Evolutionary conservation across 2,329 filamentous ascomycete species (phyloP), one percentile per base, ranked within the genome.

Genomic region (Botrytis squamosa): DNA sequence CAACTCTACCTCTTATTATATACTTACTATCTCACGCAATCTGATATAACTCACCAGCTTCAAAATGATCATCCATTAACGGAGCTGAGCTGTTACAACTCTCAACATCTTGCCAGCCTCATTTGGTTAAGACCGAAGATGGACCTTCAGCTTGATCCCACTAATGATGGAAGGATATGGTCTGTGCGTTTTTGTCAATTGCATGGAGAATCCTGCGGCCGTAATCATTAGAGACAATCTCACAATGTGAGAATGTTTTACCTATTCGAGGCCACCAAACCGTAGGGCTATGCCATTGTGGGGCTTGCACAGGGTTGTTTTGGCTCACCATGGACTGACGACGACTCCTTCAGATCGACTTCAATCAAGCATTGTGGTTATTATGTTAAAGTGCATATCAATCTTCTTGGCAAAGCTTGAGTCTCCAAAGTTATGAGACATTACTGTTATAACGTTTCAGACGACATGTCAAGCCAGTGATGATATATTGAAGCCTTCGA

Each of bases 31-130:
- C 8, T 36, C 66, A 57, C 57, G n/a, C 16, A 36, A 29, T 49
- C 29, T 20, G 29, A 46, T n/a, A 33, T 25, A 9, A 36, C 36
- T 65, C 20, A 12, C 29, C 14, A 20, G 20, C 14, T 66, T 38
- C 44, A 66, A 14, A 25, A n/a, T 40, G 14, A 33, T 18, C 12
- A 33, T 18, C 7, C 14, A 18, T n/a, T 14, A n/a, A 49, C 5
- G 29, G 12, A 52, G 64, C 29, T 49, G 44, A 52, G 29, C 44
- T 22, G 12, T 33, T 66, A 18, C 33, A 66, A 46, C 9, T 66
- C 64, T 49, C 64, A 66, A 66, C 64, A 38, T 49, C 64, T 66
- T 52, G 64, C 44, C 36, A 66, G 52, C 64, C 64, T 66, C 64
- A 52, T 66, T 52, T 66, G 33, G 64, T 12, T 20, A 66, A 55